Conservation (phyloP, 176 grass and related monocot genomes). For the Avena insularis region DNA sequence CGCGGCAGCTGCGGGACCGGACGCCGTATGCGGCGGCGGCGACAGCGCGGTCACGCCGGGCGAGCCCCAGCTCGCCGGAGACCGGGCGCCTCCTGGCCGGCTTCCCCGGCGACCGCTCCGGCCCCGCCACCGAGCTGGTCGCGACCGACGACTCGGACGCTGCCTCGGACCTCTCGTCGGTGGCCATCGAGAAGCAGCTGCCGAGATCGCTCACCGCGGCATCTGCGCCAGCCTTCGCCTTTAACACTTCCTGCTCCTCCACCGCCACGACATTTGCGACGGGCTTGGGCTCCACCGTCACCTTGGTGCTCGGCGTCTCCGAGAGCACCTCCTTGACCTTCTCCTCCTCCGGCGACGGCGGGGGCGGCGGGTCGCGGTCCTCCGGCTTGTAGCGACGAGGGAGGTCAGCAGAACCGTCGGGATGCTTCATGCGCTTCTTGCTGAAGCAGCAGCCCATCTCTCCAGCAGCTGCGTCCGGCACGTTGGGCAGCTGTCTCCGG, state of each 20-base stretch:
- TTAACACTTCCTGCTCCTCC: conserved; percentile 37
- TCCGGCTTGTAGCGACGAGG: conserved; percentile 28
- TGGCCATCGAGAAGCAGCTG: conserved; percentile 54
- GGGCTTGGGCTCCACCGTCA: conserved; percentile 9
- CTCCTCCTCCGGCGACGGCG: conserved; percentile 75
- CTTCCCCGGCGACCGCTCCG: conserved; percentile 53
- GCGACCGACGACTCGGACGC: conserved; percentile 58
- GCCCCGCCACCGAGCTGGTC: conserved; percentile 37
- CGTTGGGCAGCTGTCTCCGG: conserved; percentile 22
- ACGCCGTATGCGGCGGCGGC: conserved; percentile 39
- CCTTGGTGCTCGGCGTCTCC: conserved; percentile 59
- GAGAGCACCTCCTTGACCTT: conserved; percentile 94
- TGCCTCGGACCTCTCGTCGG: conserved; percentile 49
- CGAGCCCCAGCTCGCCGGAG: conserved; percentile 59
- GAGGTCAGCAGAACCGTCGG: background rate
- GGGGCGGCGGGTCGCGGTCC: conserved; percentile 45
- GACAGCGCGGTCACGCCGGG: conserved; percentile 46
- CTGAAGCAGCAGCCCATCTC: conserved; percentile 76
- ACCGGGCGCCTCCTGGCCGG: conserved; percentile 54
- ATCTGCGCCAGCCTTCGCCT: conserved; percentile 32
- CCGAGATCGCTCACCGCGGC: conserved; percentile 52
- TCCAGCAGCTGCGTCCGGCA: background rate
- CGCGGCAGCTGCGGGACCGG: conserved; percentile 63
- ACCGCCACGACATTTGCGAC: conserved; percentile 39
- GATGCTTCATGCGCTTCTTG: conserved; percentile 49